Percentiles rank a stretch among this genome's conserved stretches.
Conservation (phyloP, 345 rosid genomes). For the Camelina hispida region DNA sequence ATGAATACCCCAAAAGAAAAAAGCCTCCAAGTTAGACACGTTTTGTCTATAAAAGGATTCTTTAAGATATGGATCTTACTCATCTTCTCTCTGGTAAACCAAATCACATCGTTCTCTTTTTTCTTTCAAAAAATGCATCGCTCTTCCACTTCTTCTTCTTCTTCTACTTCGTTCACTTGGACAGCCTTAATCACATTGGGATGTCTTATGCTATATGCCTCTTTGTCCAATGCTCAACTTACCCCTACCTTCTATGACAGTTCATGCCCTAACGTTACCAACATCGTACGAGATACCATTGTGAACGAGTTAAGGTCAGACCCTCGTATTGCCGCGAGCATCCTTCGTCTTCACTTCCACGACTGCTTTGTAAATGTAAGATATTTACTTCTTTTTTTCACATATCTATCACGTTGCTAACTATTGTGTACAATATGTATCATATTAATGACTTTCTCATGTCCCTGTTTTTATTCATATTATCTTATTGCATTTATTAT, state of each 20-base stretch:
- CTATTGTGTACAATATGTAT: background rate
- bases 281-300: conserved; percentile 54
- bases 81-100: conserved; percentile 19
- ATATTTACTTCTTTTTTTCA: background rate
- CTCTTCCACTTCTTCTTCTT: background rate
- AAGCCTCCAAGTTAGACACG: conserved; percentile 34
- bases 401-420: background rate
- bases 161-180: conserved; percentile 27
- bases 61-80: conserved; percentile 12
- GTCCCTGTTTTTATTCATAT: background rate
- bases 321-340: conserved; percentile 61
- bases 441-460: background rate
- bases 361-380: conserved; percentile 68
- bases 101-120: background rate
- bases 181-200: conserved; percentile 35
- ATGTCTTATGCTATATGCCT: conserved; percentile 29
- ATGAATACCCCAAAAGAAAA: background rate
- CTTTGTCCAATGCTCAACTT: conserved; percentile 41
- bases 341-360: conserved; percentile 69
- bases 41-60: conserved; percentile 35
- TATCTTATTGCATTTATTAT: background rate
- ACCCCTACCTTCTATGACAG: conserved; percentile 58
- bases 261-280: conserved; percentile 61
- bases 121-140: conserved; percentile 21
- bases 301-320: conserved; percentile 47